Conservation (phyloP, 345 rosid genomes). For the Melaleuca quinquenervia region DNA sequence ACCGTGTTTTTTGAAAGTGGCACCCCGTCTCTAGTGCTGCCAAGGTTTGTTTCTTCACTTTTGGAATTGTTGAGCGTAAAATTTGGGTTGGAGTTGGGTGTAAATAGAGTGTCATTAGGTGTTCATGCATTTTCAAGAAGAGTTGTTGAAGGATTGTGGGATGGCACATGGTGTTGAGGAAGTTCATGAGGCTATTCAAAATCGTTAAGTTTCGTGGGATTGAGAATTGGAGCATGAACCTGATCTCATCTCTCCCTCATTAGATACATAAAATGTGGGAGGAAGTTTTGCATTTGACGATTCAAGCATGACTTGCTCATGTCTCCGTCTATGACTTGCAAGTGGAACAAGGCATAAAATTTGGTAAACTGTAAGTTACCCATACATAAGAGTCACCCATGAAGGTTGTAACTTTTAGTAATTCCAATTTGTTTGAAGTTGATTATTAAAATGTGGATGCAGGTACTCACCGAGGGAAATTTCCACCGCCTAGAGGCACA, state of each 20-base stretch:
- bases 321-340: conserved; percentile 94
- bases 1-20: conserved; percentile 93
- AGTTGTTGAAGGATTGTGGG: conserved; percentile 76
- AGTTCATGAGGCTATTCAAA: conserved; percentile 72
- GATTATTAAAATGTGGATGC: conserved; percentile 2
- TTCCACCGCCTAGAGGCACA: conserved; percentile 73
- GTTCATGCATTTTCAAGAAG: conserved; percentile 92
- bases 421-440: neutral
- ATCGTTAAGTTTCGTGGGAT: conserved; percentile 50
- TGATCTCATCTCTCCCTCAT: conserved; percentile 85
- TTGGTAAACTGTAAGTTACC: conserved; percentile 55
- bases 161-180: conserved; percentile 78
- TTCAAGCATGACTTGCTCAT: conserved; percentile 53
- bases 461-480: conserved; percentile 87
- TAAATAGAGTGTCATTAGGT: conserved; percentile 90
- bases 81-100: conserved; percentile 67
- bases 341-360: conserved; percentile 92
- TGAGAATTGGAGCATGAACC: conserved; percentile 89
- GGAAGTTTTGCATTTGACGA: conserved; percentile 53
- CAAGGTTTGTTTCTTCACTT: conserved; percentile 52
- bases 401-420: neutral
- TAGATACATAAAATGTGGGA: conserved; percentile 82
- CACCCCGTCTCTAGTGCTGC: conserved; percentile 90
- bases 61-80: conserved; percentile 42
- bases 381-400: neutral